A percentile compares a stretch with the other conserved stretches of the same genome.
Conservation (phyloP, 2,329 filamentous ascomycete genomes). For the Talaromyces albobiverticillius region DNA sequence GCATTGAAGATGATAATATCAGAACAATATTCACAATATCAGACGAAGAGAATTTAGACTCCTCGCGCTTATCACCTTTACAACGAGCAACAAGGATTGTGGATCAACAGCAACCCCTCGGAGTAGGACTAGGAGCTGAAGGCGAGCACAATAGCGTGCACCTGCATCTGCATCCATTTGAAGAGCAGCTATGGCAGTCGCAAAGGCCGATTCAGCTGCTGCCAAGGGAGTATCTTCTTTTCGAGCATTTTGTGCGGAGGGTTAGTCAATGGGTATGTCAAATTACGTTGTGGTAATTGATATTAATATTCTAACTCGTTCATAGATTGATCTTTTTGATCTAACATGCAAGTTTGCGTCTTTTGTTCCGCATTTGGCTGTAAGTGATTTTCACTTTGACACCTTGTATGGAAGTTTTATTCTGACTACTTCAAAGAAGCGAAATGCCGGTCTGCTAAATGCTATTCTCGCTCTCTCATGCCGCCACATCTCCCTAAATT, state of each 20-base stretch:
- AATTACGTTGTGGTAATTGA: background rate
- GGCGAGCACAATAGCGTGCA: background rate
- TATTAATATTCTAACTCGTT: background rate
- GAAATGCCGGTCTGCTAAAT: conserved; percentile 26
- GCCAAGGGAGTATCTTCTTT: conserved; percentile 10
- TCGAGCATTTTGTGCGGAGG: conserved; percentile 19
- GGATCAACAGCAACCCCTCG: conserved; percentile 13
- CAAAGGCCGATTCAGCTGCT: conserved; percentile 17
- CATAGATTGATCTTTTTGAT: conserved; percentile 23
- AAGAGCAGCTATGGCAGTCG: conserved; percentile 20
- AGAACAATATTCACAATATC: background rate
- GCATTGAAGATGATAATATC: background rate
- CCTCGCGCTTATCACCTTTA: conserved; percentile 10
- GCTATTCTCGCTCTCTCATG: conserved; percentile 26
- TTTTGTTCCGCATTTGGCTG: conserved; percentile 18
- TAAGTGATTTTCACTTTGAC: conserved; percentile 2
- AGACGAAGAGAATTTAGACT: background rate
- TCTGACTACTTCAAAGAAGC: conserved; percentile 13
- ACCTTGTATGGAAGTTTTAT: background rate
- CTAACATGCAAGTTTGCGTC: conserved; percentile 23
- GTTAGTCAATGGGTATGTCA: conserved; percentile 20
- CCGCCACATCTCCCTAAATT: conserved; percentile 21
- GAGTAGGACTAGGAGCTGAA: background rate
- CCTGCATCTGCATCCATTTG: background rate
- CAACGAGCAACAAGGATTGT: conserved; percentile 19